phyloP scores from a whole-genome alignment of 345 rosid species.

The Eucalyptus curtisii region DNA sequence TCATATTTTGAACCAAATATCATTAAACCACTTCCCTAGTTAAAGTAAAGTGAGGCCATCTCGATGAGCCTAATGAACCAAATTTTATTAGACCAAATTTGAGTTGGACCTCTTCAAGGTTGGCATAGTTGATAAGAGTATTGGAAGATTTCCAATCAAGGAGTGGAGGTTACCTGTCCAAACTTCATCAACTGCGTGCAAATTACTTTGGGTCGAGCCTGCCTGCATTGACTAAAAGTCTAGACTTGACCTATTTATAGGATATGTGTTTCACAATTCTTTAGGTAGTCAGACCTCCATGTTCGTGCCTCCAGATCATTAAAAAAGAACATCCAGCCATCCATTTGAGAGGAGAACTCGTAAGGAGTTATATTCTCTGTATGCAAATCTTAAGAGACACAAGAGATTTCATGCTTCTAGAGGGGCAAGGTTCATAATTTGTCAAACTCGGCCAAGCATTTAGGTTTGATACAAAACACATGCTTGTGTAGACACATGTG shows the following conservation, averaged over 20 bases:
- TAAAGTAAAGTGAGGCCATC: not conserved
- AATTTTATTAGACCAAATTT: not conserved
- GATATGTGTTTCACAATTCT: not conserved
- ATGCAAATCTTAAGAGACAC: not conserved
- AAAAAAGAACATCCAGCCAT: not conserved
- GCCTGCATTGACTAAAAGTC: not conserved
- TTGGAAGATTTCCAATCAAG: not conserved
- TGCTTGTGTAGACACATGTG: not conserved
- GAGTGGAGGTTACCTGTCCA: not conserved
- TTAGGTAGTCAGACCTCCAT: not conserved
- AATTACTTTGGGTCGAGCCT: not conserved
- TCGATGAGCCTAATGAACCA: not conserved
- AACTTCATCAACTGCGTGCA: not conserved
- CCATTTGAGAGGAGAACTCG: not conserved
- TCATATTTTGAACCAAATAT: not conserved
- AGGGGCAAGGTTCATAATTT: not conserved
- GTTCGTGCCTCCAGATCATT: not conserved
- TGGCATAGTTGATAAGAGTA: not conserved
- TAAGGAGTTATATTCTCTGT: not conserved
- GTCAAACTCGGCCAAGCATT: not conserved
- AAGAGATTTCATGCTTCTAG: not conserved
- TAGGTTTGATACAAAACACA: not conserved
- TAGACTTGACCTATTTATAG: not conserved
- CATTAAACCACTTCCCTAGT: not conserved
- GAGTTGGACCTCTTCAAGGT: not conserved